These are phyloP conservation scores for Gorgonomyces haynaldii DNA, from an alignment of 192 early-diverging fungal genomes.

Conservation along the genomic window DNA sequence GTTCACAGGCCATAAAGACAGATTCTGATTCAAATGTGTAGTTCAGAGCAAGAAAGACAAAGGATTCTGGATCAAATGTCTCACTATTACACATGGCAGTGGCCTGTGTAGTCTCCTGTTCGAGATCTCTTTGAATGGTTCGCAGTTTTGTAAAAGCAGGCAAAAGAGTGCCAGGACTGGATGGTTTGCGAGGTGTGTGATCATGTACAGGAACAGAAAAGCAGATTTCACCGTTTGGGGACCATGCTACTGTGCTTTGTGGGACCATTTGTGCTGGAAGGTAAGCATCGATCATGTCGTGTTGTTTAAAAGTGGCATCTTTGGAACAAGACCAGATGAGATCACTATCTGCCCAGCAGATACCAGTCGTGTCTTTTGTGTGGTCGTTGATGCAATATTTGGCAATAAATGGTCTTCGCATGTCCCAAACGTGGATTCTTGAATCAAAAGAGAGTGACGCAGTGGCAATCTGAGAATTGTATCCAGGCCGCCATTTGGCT, in stretches of 20 bases:
- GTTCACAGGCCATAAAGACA: conserved; percentile 41
- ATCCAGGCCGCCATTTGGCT: conserved; percentile 59
- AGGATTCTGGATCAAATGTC: conserved; percentile 52
- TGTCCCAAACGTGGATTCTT: conserved; percentile 63
- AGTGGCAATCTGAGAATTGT: conserved; percentile 58
- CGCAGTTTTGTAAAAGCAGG: too few relatives aligned
- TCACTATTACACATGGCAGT: conserved; percentile 31
- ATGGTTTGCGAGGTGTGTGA: neutral
- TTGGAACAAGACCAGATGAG: conserved; percentile 63
- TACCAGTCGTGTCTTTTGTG: conserved; percentile 54
- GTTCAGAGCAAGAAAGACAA: conserved; percentile 56
- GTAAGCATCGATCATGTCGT: conserved; percentile 38
- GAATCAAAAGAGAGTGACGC: conserved; percentile 50
- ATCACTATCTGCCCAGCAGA: conserved; percentile 53
- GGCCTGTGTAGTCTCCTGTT: conserved; percentile 25
- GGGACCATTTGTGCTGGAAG: conserved; percentile 34
- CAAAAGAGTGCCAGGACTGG: conserved; percentile 17
- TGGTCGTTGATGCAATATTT: conserved; percentile 58
- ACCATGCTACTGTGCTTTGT: too few relatives aligned
- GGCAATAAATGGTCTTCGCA: conserved; percentile 55
- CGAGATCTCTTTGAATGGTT: too few relatives aligned
- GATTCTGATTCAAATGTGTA: conserved; percentile 39
- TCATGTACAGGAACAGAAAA: too few relatives aligned
- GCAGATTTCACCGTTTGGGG: too few relatives aligned
- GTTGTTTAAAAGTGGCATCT: conserved; percentile 59